Percentiles rank a stretch among this genome's conserved stretches.
Evolutionary conservation across 768 basidiomycete genomes (phyloP).

Genomic region (Tulasnella sp.): DNA sequence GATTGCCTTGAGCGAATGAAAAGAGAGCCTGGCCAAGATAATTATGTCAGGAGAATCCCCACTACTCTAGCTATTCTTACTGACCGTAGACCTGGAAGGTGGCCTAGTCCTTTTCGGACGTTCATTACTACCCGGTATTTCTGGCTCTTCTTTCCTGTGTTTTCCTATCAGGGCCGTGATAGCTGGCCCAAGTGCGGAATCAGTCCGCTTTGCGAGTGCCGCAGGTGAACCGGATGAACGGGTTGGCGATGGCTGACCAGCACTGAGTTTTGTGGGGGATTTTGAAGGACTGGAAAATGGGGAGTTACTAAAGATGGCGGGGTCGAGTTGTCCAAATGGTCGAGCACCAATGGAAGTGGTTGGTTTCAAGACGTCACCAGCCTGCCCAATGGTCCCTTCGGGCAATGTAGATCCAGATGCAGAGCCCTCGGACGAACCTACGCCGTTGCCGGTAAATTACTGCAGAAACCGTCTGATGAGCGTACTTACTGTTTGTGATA

Average conservation of each 20-base stretch:
- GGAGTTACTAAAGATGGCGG: background rate
- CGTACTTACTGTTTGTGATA: slow-evolving; percentile 34
- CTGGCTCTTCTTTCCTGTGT: slow-evolving; percentile 32
- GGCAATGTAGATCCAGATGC: background rate
- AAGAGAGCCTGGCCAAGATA: slow-evolving; percentile 4
- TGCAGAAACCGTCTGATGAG: background rate
- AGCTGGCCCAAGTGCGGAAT: slow-evolving; percentile 34
- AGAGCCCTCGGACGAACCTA: background rate
- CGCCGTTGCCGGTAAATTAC: slow-evolving; percentile 20
- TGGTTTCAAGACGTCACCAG: too few relatives aligned
- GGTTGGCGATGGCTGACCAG: too few relatives aligned
- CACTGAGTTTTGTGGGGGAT: slow-evolving; percentile 1
- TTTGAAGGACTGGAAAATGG: background rate
- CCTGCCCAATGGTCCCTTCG: too few relatives aligned
- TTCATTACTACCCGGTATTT: slow-evolving; percentile 27
- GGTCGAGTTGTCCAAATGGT: background rate
- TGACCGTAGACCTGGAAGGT: slow-evolving; percentile 29
- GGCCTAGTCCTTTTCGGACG: slow-evolving; percentile 25
- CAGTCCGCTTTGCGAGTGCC: too few relatives aligned
- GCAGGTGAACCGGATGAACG: too few relatives aligned
- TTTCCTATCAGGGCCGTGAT: slow-evolving; percentile 60
- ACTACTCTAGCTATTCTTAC: too few relatives aligned
- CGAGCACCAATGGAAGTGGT: background rate
- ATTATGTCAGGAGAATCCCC: too few relatives aligned
- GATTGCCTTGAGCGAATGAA: background rate